Evolutionary conservation across 768 basidiomycete genomes (phyloP).

Genomic region (Peribolospora baueri): DNA sequence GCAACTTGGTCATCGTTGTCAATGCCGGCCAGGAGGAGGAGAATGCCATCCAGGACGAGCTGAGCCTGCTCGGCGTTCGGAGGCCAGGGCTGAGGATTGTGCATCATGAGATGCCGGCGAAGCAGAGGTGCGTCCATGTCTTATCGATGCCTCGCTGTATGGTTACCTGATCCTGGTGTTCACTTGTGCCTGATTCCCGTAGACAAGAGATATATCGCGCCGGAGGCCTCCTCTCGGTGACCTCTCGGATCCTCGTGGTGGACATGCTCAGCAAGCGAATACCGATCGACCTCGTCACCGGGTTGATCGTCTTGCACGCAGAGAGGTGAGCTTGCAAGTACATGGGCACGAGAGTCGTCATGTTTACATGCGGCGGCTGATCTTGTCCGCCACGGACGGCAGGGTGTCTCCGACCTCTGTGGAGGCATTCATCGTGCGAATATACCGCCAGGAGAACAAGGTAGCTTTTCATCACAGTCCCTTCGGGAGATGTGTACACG

Average conservation of each 20-base stretch:
- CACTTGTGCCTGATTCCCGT: neutral
- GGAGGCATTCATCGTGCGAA: slow-evolving; percentile 78
- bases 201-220: slow-evolving; percentile 66
- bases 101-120: slow-evolving; percentile 51
- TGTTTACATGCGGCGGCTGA: neutral
- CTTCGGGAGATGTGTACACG: neutral
- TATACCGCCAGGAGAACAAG: slow-evolving; percentile 70
- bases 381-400: neutral
- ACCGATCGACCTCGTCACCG: slow-evolving; percentile 63
- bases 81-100: slow-evolving; percentile 63
- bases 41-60: slow-evolving; percentile 67
- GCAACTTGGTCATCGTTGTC: slow-evolving; percentile 60
- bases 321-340: slow-evolving; percentile 36
- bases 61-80: slow-evolving; percentile 73
- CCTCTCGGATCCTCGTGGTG: slow-evolving; percentile 77
- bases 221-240: slow-evolving; percentile 75
- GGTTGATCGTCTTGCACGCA: slow-evolving; percentile 69
- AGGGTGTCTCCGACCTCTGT: slow-evolving; percentile 63
- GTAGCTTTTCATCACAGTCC: slow-evolving; percentile 12
- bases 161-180: slow-evolving; percentile 1
- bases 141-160: neutral
- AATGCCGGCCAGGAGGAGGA: slow-evolving; percentile 65
- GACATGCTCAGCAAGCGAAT: slow-evolving; percentile 77
- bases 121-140: slow-evolving; percentile 38
- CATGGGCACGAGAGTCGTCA: neutral